Evolutionary conservation across 2,329 filamentous ascomycete species (phyloP), one percentile per base, ranked within the genome.

Genomic region (Davidsoniella eucalypti): DNA sequence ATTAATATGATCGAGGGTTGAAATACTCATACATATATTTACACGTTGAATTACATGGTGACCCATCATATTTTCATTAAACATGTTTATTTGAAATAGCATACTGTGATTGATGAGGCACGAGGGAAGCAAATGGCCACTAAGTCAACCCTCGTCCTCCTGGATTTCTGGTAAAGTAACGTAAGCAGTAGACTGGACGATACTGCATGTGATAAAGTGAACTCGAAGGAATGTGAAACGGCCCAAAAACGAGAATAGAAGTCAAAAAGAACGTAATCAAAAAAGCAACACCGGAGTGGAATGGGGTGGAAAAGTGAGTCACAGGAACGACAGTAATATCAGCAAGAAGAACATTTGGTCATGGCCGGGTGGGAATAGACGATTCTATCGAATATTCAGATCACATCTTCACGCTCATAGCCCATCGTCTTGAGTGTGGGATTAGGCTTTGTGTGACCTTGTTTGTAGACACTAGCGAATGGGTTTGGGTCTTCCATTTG

Each of bases 401-500:
- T 76, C 37, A 93, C 78, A 48, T 98, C 90, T 2, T 78, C 67
- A 25, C 90, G 72, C 61, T 95, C 87, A 75, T 84, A 98, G 0
- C 92, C 92, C 1, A 71, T 71, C 0, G 82, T 72, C 61, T 79
- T 75, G 25, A 72, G 58, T 44, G 79, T 73, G 1, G 77, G 76
- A 3, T 82, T 84, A 56, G 90, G 86, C 21, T 78, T 75, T 55
- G 70, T 69, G 4, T 68, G 67, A 12, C 69, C 68, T 55, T 87
- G 77, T 64, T 84, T 86, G 69, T 90, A 95, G 58, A 80, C 73
- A 63, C 80, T 84, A 43, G 86, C 82, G 60, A 92, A 98, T 2
- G 92, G 92, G 60, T 98, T 98, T 2, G 90, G 88, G 60, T 98
- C 92, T 33, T 80, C 72, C 48, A 77, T 79, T 61, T 92, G 87